Percentiles rank a stretch among this genome's conserved stretches.
These are phyloP conservation scores for Fusarium brevicatenulatum DNA, from an alignment of 2,329 filamentous ascomycete genomes.

Conservation along the genomic window DNA sequence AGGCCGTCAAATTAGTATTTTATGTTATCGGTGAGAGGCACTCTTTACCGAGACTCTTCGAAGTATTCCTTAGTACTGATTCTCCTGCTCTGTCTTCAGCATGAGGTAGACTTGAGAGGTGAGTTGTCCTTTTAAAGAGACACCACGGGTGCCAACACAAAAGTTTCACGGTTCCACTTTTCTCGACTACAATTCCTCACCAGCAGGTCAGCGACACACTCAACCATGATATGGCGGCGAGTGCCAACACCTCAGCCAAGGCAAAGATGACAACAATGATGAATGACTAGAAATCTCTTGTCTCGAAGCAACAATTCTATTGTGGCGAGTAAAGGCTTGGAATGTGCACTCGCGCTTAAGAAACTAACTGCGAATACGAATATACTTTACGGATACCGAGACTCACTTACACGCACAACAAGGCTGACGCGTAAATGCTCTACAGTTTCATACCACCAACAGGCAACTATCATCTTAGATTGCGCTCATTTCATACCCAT, in stretches of 20 bases:
- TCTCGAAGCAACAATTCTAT: neutral
- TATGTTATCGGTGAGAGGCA: neutral
- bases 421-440: slow-evolving; percentile 10
- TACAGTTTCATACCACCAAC: neutral
- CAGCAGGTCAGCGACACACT: slow-evolving; percentile 38
- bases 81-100: neutral
- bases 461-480: neutral
- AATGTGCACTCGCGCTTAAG: neutral
- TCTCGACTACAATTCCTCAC: slow-evolving; percentile 31
- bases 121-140: slow-evolving; percentile 8
- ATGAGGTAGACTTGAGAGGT: slow-evolving; percentile 4
- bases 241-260: slow-evolving; percentile 23
- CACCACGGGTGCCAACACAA: slow-evolving; percentile 28
- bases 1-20: neutral
- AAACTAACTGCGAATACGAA: neutral
- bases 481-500: neutral
- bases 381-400: neutral
- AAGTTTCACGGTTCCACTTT: slow-evolving; percentile 31
- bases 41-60: neutral
- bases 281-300: neutral
- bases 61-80: neutral
- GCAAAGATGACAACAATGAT: slow-evolving; percentile 1
- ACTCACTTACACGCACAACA: slow-evolving; percentile 26
- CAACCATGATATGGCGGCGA: slow-evolving; percentile 31
- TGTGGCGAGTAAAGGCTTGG: neutral